phyloP scores from a whole-genome alignment of 2,329 filamentous ascomycete genomes.

The Xylariomycetidae sp. region DNA sequence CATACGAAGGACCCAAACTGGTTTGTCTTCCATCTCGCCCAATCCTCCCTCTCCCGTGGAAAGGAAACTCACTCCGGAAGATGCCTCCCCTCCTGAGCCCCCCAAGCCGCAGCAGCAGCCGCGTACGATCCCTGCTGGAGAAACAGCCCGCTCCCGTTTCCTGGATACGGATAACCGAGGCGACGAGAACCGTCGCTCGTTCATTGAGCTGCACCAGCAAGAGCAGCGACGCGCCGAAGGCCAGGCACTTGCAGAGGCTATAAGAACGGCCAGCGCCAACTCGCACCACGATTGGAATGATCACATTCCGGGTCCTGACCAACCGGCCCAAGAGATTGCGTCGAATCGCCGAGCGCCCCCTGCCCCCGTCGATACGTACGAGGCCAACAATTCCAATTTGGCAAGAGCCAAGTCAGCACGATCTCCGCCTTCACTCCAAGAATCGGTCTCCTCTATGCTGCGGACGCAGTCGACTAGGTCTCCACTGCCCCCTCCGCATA shows the following conservation, averaged over 20 bases:
- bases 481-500: conserved; percentile 16
- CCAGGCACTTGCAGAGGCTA: conserved; percentile 49
- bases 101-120: too few relatives aligned
- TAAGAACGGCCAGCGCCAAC: conserved; percentile 28
- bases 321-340: conserved; percentile 18
- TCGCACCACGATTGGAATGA: conserved; percentile 27
- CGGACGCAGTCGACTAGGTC: conserved; percentile 22
- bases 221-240: conserved; percentile 58
- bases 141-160: conserved; percentile 24
- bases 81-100: conserved; percentile 13
- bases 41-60: too few relatives aligned
- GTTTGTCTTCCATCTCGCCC: conserved; percentile 37
- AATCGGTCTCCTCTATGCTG: conserved; percentile 20
- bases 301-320: conserved; percentile 23
- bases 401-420: conserved; percentile 16
- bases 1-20: conserved; percentile 54
- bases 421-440: conserved; percentile 16
- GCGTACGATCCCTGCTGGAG: conserved; percentile 26
- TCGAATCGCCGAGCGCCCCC: too few relatives aligned
- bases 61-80: conserved; percentile 16
- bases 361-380: too few relatives aligned
- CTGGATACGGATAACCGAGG: conserved; percentile 31
- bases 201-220: conserved; percentile 52
- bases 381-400: conserved; percentile 12
- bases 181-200: conserved; percentile 50